Base-by-base conservation (phyloP, 2,329 filamentous ascomycete species). In the Paraconiothyrium brasiliense region DNA sequence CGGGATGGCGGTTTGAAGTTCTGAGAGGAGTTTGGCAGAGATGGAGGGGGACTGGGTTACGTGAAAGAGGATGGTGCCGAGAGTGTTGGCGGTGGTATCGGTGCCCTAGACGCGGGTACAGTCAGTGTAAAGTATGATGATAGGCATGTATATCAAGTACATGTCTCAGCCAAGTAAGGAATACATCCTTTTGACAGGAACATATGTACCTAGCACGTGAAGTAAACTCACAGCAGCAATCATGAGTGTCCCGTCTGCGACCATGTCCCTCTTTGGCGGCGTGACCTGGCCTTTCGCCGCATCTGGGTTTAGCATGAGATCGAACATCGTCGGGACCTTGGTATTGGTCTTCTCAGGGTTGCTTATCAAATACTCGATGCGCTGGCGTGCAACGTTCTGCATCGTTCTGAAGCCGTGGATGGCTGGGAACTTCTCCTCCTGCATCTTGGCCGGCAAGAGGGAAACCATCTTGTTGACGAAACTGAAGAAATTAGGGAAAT, bases 181-280 rank as follows among this genome's bases (percentile, higher is more conserved):
- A 30, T 4, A 30, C 6, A 30, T 30, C 27, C 27, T 30, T 30
- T 30, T 30, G 27, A 30, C 6, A 6, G 27, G 27, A 30, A 30
- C 4, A 30, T 6, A 30, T 30, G 27, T 30, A 30, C 27, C 6
- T 30, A 30, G 27, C 27, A 30, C 27, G 4, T 6, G 6, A 30
- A 6, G 4, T 30, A 30, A 30, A 30, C 27, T 30, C 27, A 30
- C 66, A 6, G 66, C 66, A 13, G 54, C 61, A 59, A 68, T 66
- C 66, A 68, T 68, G 35, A 67, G 44, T 30, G 49, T 59, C 4
- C 63, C 65, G 16, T 67, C 65, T 0, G 65, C 65, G 1, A 66
- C 48, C 65, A 67, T 67, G n/a, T 67, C 65, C 3, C 27, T 10
- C 13, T 55, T 60, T 8, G 52, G 32, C 10, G 62, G 63, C 2